phyloP scores from a whole-genome alignment of 768 basidiomycete species.

The Suillus americanus region DNA sequence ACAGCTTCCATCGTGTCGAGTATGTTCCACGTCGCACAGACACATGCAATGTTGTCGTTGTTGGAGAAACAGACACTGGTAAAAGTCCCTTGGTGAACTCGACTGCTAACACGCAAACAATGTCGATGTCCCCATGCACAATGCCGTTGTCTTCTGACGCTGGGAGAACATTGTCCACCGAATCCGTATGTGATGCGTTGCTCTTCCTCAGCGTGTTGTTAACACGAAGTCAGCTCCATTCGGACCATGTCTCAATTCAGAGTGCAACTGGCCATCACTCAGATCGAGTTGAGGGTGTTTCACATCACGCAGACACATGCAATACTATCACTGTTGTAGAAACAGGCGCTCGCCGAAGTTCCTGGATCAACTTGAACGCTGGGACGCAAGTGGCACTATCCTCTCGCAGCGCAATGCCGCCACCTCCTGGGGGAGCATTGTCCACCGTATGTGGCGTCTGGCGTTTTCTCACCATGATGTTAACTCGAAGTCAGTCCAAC shows the following conservation, averaged over 20 bases:
- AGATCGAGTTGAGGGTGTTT: neutral
- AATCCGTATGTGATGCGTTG: neutral
- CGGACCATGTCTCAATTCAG: neutral
- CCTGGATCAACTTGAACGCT: too few relatives aligned
- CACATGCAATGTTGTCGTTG: neutral
- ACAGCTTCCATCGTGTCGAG: neutral
- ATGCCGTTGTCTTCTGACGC: neutral
- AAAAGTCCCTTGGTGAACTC: too few relatives aligned
- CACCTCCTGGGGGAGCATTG: neutral
- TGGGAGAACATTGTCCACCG: neutral
- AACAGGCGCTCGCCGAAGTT: too few relatives aligned
- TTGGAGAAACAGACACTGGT: too few relatives aligned
- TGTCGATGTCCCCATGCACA: slow-evolving; percentile 13
- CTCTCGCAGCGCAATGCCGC: neutral
- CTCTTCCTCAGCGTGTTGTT: neutral
- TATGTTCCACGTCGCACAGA: too few relatives aligned
- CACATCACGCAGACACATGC: too few relatives aligned
- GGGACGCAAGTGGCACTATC: too few relatives aligned
- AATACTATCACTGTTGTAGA: neutral
- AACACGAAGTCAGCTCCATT: neutral
- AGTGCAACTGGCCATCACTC: neutral
- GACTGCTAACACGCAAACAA: too few relatives aligned
- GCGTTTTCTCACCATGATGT: neutral
- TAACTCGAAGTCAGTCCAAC: neutral
- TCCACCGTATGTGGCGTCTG: neutral